phyloP scores from a whole-genome alignment of 345 rosid genomes.

The Conringia planisiliqua region DNA sequence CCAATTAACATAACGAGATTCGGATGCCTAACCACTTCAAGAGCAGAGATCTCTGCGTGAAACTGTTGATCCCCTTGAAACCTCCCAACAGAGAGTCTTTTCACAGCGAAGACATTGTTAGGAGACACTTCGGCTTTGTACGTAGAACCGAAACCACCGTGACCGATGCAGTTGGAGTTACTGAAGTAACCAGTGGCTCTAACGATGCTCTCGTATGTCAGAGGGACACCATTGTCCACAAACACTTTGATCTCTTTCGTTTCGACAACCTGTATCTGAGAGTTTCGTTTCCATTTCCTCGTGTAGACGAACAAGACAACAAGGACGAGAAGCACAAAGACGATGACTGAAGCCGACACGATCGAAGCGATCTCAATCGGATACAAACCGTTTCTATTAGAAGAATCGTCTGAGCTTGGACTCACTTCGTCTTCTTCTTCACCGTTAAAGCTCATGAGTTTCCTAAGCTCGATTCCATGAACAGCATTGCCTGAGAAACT shows the following conservation, averaged over 20 bases:
- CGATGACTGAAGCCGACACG: constrained; percentile 55
- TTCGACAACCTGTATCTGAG: constrained; percentile 34
- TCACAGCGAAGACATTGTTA: constrained; percentile 43
- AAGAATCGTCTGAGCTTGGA: constrained; percentile 1
- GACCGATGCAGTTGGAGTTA: constrained; percentile 52
- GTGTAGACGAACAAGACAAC: constrained; percentile 46
- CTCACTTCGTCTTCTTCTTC: not conserved
- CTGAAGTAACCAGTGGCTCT: constrained; percentile 55
- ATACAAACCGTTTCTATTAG: constrained; percentile 25
- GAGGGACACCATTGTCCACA: constrained; percentile 37
- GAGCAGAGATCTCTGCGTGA: constrained; percentile 55
- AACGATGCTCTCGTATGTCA: constrained; percentile 53
- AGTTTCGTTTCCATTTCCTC: constrained; percentile 37
- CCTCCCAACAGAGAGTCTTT: constrained; percentile 57
- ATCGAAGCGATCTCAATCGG: constrained; percentile 62
- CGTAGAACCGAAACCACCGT: constrained; percentile 64
- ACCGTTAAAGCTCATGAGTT: constrained; percentile 13
- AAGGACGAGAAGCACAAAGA: constrained; percentile 51
- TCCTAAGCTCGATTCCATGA: constrained; percentile 31
- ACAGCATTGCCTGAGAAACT: constrained; percentile 26
- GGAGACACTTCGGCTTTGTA: constrained; percentile 55
- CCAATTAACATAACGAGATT: constrained; percentile 56
- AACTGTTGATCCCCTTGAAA: constrained; percentile 63
- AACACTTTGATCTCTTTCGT: constrained; percentile 49
- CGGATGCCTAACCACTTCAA: constrained; percentile 50